phyloP scores from a whole-genome alignment of 805 yeast species.

The Candida endomychidarum region DNA sequence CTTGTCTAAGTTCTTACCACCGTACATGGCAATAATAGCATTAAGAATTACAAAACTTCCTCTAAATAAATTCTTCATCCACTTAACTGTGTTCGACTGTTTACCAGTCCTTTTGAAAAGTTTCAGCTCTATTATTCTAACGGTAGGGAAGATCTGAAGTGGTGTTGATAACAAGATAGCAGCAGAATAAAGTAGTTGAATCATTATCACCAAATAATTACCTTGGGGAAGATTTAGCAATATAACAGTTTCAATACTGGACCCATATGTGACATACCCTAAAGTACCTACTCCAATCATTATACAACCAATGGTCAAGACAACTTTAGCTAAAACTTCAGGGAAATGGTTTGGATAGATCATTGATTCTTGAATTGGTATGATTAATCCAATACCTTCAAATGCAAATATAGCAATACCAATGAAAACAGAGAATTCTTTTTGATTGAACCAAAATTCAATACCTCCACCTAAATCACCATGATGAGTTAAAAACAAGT shows the following conservation, averaged over 20 bases:
- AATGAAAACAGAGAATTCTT: conserved; percentile 67
- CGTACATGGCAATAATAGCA: conserved; percentile 59
- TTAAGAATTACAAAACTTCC: conserved; percentile 53
- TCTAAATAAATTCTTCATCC: conserved; percentile 66
- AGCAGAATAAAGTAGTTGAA: conserved; percentile 69
- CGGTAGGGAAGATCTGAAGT: conserved; percentile 77
- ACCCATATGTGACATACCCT: conserved; percentile 73
- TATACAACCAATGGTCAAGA: conserved; percentile 58
- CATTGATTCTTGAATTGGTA: conserved; percentile 84
- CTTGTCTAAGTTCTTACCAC: conserved; percentile 66
- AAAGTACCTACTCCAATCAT: conserved; percentile 65
- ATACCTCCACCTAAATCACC: conserved; percentile 48
- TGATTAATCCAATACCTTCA: conserved; percentile 80
- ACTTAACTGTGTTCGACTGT: conserved; percentile 49
- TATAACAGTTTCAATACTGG: conserved; percentile 62
- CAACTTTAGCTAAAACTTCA: conserved; percentile 57
- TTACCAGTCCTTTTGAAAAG: conserved; percentile 61
- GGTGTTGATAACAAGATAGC: conserved; percentile 81
- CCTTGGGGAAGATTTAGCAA: conserved; percentile 70
- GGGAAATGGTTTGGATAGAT: conserved; percentile 72
- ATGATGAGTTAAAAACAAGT: conserved; percentile 46
- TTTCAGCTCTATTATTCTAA: conserved; percentile 66
- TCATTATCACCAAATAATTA: conserved; percentile 57
- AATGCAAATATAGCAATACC: conserved; percentile 89
- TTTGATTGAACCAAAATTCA: conserved; percentile 49